Base-by-base conservation (phyloP, 2,329 filamentous ascomycete species). In the Penicillium fuscoglaucum region DNA sequence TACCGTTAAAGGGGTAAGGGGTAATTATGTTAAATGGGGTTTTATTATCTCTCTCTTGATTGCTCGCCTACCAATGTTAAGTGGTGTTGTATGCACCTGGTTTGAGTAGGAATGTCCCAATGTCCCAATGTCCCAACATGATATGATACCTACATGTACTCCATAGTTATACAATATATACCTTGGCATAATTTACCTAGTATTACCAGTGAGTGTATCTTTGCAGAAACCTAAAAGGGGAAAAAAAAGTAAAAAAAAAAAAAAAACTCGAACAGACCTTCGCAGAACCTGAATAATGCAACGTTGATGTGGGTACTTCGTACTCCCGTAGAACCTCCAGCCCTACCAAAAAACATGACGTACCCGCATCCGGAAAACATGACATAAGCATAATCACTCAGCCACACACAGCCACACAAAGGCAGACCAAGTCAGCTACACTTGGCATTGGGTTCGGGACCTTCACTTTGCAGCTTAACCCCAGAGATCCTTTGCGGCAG, bases 351-450 rank as follows among this genome's bases (percentile, higher is more conserved):
- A 24, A 24, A 39, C 15, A 54, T 64, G 61, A 64, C 64, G 64
- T 66, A 59, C 50, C 64, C 59, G 61, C 61, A 65, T 62, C 48
- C 51, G 59, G 61, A 40, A 29, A 8, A 1, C 6, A 24, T 59
- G 51, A 52, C 56, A 55, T 56, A 63, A 57, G 52, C 51, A 43
- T 46, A 37, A 46, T 13, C 15, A n/a, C 46, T 8, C 37, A 55
- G 37, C 52, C 54, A 55, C 52, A 43, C 56, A 57, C 43, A 56
- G 62, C 61, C 59, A 61, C 62, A 59, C 7, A 37, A 24, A 52
- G 51, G 51, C 51, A 46, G 40, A 52, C 10, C 29, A 51, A 52
- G 45, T 56, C 51, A 49, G 55, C 31, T 44, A 41, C 40, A 7
- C 56, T 59, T 52, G 48, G 52, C 37, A 45, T 56, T 31, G 9